A percentile compares a stretch with the other conserved stretches of the same genome.
phyloP scores from a whole-genome alignment of 1,139 yeast species.

The Petasospora fabianii region DNA sequence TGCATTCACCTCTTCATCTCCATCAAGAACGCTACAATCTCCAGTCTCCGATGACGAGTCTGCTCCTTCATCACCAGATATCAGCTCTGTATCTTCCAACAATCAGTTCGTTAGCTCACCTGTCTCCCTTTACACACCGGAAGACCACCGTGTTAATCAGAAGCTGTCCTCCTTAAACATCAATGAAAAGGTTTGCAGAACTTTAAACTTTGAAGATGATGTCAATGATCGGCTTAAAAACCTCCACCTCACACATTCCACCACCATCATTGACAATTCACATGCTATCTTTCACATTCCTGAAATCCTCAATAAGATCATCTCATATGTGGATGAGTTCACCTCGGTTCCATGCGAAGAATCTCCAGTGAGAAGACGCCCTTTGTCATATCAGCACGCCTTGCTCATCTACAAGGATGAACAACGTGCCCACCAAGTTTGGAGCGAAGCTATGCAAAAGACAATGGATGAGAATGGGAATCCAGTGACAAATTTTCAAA shows the following conservation, averaged over 20 bases:
- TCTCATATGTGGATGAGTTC: conserved; percentile 52
- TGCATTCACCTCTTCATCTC: conserved; percentile 16
- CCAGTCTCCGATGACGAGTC: conserved; percentile 18
- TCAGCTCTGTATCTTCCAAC: not conserved
- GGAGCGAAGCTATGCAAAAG: conserved; percentile 35
- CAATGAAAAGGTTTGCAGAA: conserved; percentile 5
- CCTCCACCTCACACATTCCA: conserved; percentile 5
- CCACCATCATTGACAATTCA: too few relatives aligned
- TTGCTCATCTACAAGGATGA: conserved; percentile 53
- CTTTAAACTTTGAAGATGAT: conserved; percentile 10
- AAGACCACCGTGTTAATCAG: too few relatives aligned
- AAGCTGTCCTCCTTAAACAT: too few relatives aligned
- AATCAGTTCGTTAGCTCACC: too few relatives aligned
- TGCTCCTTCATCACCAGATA: conserved; percentile 5
- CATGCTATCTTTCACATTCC: conserved; percentile 68
- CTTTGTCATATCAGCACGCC: conserved; percentile 64
- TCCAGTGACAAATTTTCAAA: conserved; percentile 15
- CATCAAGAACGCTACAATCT: conserved; percentile 10
- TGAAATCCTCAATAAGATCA: conserved; percentile 63
- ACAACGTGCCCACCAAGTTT: conserved; percentile 45
- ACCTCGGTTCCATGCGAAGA: conserved; percentile 55
- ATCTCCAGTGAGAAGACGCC: conserved; percentile 59
- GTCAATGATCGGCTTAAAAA: conserved; percentile 17
- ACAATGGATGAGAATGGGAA: conserved; percentile 15
- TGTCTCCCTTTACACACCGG: too few relatives aligned